A percentile compares a stretch with the other conserved stretches of the same genome.
Evolutionary conservation across 306 rosid genomes (phyloP).

Genomic region (Lathyrus tuberosus): DNA sequence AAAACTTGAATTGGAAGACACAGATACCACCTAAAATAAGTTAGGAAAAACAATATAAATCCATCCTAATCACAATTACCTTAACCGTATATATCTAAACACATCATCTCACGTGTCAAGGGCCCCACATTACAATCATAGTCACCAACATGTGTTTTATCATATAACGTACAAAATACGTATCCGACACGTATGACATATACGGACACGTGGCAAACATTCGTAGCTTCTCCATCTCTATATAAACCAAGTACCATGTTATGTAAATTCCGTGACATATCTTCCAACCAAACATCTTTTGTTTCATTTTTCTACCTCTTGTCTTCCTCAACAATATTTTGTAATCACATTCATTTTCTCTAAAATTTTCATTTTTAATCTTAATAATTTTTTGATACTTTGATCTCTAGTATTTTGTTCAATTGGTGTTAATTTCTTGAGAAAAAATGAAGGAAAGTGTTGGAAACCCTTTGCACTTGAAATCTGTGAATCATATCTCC

Average conservation of each 20-base stretch:
- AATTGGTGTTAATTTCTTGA: conserved; percentile 16
- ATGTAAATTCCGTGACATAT: conserved; percentile 17
- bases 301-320: neutral
- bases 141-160: conserved; percentile 38
- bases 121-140: conserved; percentile 24
- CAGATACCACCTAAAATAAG: neutral
- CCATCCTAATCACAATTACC: neutral
- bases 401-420: neutral
- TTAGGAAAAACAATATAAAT: neutral
- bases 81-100: neutral
- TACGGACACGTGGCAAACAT: conserved; percentile 33
- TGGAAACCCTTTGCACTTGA: conserved; percentile 83
- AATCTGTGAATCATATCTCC: conserved; percentile 88
- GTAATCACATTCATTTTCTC: neutral
- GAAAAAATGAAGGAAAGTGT: conserved; percentile 67
- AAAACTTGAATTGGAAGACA: neutral
- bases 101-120: conserved; percentile 21
- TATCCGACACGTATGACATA: conserved; percentile 33
- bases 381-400: neutral
- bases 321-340: neutral
- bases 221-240: neutral
- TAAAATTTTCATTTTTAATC: too few species aligned
- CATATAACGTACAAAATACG: conserved; percentile 37
- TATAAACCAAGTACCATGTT: conserved; percentile 7
- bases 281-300: neutral